Evolutionary conservation across 495 filamentous ascomycete species (phyloP), one percentile per base, ranked within the genome.

Genomic region (Penicillium longicatenatum): DNA sequence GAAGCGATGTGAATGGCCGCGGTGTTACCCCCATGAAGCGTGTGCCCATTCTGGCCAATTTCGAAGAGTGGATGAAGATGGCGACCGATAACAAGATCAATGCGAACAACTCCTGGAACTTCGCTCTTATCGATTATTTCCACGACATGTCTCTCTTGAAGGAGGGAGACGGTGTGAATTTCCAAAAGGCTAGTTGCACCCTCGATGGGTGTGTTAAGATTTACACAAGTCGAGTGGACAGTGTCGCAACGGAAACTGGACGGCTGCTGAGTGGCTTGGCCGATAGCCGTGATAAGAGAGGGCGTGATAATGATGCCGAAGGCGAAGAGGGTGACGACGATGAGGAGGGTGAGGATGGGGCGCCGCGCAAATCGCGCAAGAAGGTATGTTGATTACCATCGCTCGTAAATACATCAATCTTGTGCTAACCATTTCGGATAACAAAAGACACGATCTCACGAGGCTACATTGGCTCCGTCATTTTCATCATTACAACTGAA

Each of bases 21-120:
- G 89, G 86, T 16, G 89, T 97, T 49, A 98, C 94, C 30, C 94
- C 94, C 16, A 92, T 97, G 88, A 96, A 97, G 80, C 89, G 94
- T 42, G 90, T 96, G 31, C 95, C 94, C 0, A 89, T 99, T 54
- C 70, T 98, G 51, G 95, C 95, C 51, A 98, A 98, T 74, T 99
- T 98, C 66, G 94, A 99, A 72, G 95, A 99, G 68, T 98, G 94
- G 94, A 98, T 99, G 95, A 99, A 98, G 83, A 93, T 98, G 91
- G 95, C 95, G 10, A 98, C 93, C 21, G 94, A 99, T 78, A 99
- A 99, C 79, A 99, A 99, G 81, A 99, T 99, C 76, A 99, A 98
- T 69, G 95, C 94, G 42, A 86, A 89, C 22, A 99, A 99, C 72
- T 97, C 94, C 17, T 99, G 94, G 94, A 97, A 98, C 67, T 97